Conservation (phyloP, 768 basidiomycete genomes). For the Rubroboletus pulcherrimus region DNA sequence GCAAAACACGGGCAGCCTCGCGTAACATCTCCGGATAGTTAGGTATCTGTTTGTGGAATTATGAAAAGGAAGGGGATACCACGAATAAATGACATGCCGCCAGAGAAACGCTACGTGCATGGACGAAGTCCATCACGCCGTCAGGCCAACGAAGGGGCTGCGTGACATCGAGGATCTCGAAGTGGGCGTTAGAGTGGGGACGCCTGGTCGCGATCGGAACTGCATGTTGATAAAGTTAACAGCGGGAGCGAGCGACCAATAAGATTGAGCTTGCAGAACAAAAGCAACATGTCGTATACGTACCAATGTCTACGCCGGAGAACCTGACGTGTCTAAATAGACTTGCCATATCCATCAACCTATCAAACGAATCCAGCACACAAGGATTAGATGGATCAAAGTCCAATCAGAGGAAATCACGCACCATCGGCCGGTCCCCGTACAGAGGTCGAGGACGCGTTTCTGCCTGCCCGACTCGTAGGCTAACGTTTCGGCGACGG, state of each 20-base stretch:
- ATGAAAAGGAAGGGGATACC: slow-evolving; percentile 11
- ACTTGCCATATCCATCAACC: slow-evolving; percentile 72
- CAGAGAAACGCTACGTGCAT: slow-evolving; percentile 58
- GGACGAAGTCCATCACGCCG: slow-evolving; percentile 61
- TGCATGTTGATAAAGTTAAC: slow-evolving; percentile 27
- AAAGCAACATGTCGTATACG: slow-evolving; percentile 22
- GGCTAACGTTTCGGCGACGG: slow-evolving; percentile 51
- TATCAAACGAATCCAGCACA: slow-evolving; percentile 29
- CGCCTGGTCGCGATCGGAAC: slow-evolving; percentile 70
- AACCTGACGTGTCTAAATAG: slow-evolving; percentile 63
- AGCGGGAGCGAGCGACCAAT: slow-evolving; percentile 6
- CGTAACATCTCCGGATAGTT: slow-evolving; percentile 50
- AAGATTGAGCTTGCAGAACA: slow-evolving; percentile 9
- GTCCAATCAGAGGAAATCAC: slow-evolving; percentile 25
- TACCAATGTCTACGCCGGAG: slow-evolving; percentile 75
- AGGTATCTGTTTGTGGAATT: slow-evolving; percentile 40
- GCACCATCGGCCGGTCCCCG: slow-evolving; percentile 72
- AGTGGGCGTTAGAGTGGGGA: slow-evolving; percentile 57
- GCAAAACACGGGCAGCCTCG: slow-evolving; percentile 62
- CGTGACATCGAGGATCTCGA: slow-evolving; percentile 65
- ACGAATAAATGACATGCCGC: slow-evolving; percentile 44
- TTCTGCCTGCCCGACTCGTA: slow-evolving; percentile 38
- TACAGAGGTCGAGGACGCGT: slow-evolving; percentile 70
- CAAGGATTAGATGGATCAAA: slow-evolving; percentile 16
- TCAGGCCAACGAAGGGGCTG: slow-evolving; percentile 46